Base-by-base conservation (phyloP, 2,329 filamentous ascomycete genomes). In the Pyrenophora teres region DNA sequence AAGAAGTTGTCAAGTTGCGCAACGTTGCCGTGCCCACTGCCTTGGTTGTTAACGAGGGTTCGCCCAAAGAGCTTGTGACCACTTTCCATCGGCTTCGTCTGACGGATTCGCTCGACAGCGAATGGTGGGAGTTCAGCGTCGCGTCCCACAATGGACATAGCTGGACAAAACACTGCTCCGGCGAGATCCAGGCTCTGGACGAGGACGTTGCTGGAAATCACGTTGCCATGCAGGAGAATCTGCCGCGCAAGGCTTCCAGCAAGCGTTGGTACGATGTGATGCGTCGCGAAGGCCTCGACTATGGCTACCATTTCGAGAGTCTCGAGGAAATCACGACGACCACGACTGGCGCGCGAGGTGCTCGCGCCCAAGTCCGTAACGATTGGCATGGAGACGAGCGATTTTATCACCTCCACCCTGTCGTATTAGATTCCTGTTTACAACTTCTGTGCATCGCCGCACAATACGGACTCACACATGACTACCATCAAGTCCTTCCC, bases 161-260 rank as follows among this genome's bases (percentile, higher is more conserved):
- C 3, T 70, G 66, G 66, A 44, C 37, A 6, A 62, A 63, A 30
- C 65, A 69, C 46, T 61, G 51, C 44, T 21, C n/a, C 15, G 46
- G 33, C 2, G 52, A 56, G 7, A 37, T 62, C 3, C 15, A 15
- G 15, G 15, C 15, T 15, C 15, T 15, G 15, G 15, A 15, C 1
- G 15, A 15, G 15, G 15, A 15, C 15, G 15, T 15, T 15, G 15
- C 15, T 15, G 15, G 15, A 15, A 15, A 15, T 15, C 15, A 1
- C 15, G 15, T 15, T 15, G 15, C 15, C 15, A 1, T 15, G 15
- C 15, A 15, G 15, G 15, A 15, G 15, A 15, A 15, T 15, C 15
- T 15, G 15, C 15, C 15, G 15, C 15, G 15, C 15, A 15, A 15
- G 15, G 15, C 15, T 15, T 15, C 15, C 15, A 15, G 15, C 15